phyloP scores from a whole-genome alignment of 257 asterid species.

The Lavandula angustifolia region DNA sequence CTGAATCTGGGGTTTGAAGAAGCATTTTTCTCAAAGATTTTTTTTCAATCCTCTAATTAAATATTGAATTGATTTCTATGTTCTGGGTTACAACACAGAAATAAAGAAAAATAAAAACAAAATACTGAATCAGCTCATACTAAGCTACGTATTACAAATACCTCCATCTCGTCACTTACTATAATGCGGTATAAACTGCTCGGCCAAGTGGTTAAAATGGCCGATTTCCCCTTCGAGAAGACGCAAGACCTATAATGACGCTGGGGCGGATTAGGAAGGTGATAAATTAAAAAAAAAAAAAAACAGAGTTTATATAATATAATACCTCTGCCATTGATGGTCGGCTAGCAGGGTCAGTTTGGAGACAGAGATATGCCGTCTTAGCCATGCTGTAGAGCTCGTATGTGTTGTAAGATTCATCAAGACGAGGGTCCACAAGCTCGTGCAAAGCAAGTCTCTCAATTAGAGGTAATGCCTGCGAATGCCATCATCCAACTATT shows the following conservation, averaged over 20 bases:
- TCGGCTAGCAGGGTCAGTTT: constrained; percentile 64
- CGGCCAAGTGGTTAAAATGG: constrained; percentile 52
- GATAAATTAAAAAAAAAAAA: not conserved
- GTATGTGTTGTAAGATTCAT: constrained; percentile 59
- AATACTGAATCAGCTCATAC: no score
- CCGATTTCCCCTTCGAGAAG: constrained; percentile 72
- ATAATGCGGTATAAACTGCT: constrained; percentile 66
- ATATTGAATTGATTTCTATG: no score
- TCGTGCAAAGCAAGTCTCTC: constrained; percentile 72
- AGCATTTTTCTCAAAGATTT: no score
- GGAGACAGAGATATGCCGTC: constrained; percentile 68
- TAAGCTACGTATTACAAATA: no score
- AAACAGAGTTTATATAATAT: not conserved
- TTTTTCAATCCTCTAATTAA: no score
- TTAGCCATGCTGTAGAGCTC: constrained; percentile 77
- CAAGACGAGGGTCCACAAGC: constrained; percentile 65
- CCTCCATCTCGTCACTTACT: constrained; percentile 30
- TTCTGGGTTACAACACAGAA: no score
- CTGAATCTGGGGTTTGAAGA: no score
- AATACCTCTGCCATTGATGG: constrained; percentile 87
- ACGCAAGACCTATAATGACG: constrained; percentile 57
- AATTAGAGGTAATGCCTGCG: constrained; percentile 61
- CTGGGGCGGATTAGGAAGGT: not conserved
- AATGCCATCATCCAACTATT: constrained; percentile 20
- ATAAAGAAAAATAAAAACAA: no score